A percentile compares a stretch with the other conserved stretches of the same genome.
Evolutionary conservation across 2,329 filamentous ascomycete species (phyloP).

Genomic region (Diaporthe vaccinii): DNA sequence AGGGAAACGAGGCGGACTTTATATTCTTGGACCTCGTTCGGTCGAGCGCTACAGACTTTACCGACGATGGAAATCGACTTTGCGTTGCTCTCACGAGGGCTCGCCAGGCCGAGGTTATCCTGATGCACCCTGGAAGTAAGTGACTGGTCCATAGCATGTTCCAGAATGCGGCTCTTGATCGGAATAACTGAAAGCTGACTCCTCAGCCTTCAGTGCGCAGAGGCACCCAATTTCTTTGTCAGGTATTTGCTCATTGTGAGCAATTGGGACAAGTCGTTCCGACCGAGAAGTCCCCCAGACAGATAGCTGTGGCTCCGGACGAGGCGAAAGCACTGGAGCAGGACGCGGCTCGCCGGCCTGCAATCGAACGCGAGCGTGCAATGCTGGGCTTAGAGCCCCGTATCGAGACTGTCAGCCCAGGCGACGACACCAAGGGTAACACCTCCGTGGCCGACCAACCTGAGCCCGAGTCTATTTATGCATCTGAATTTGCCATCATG

Average conservation of each 20-base stretch:
- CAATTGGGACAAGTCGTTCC: conserved; percentile 33
- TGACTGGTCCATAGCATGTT: background rate
- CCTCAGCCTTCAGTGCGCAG: conserved; percentile 16
- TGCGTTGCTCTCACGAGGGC: conserved; percentile 58
- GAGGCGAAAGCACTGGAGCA: background rate
- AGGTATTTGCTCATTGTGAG: conserved; percentile 7
- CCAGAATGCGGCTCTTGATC: background rate
- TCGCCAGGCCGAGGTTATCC: conserved; percentile 55
- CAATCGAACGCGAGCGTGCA: conserved; percentile 14
- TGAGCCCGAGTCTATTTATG: conserved; percentile 31
- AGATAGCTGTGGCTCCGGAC: background rate
- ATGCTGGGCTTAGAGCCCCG: conserved; percentile 17
- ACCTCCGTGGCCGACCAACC: background rate
- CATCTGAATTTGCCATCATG: conserved; percentile 24
- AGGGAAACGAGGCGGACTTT: conserved; percentile 58
- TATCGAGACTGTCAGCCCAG: background rate
- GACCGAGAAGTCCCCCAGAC: conserved; percentile 4
- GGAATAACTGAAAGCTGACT: background rate
- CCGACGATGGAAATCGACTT: conserved; percentile 55
- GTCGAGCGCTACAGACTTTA: conserved; percentile 54
- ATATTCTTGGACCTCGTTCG: conserved; percentile 59
- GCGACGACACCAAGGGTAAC: no score
- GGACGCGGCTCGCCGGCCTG: conserved; percentile 8
- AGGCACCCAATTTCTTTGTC: background rate
- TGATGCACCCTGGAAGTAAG: conserved; percentile 52